Conservation (phyloP, 345 rosid genomes). For the Sapria himalayana region DNA sequence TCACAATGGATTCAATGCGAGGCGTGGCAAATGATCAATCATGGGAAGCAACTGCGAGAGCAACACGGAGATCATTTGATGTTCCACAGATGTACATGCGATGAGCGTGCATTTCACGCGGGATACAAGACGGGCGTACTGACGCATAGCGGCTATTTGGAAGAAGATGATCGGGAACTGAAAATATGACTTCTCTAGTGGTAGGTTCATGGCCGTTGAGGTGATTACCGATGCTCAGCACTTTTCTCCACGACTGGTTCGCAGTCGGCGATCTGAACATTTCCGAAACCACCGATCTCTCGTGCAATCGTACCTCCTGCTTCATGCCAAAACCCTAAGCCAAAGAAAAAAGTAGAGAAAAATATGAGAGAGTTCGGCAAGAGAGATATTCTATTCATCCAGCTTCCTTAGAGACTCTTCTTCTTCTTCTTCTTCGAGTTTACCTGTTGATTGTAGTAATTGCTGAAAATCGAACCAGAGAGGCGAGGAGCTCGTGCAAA, state of each 20-base stretch:
- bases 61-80: constrained; percentile 84
- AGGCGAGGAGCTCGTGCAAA: constrained; percentile 49
- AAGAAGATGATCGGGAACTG: constrained; percentile 30
- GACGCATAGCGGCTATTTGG: constrained; percentile 53
- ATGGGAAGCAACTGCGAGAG: constrained; percentile 63
- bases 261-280: constrained; percentile 59
- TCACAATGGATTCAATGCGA: too few relatives aligned
- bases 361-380: too few relatives aligned
- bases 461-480: constrained; percentile 53
- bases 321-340: constrained; percentile 42
- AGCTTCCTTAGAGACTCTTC: constrained; percentile 20
- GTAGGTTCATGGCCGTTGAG: constrained; percentile 89
- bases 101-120: constrained; percentile 57
- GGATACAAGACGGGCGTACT: constrained; percentile 11
- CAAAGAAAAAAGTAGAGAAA: constrained; percentile 10
- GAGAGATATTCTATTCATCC: too few relatives aligned
- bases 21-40: too few relatives aligned
- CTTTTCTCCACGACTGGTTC: constrained; percentile 93
- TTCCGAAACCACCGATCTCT: constrained; percentile 40
- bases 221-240: constrained; percentile 88
- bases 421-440: too few relatives aligned
- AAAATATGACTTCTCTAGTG: constrained; percentile 58
- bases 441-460: constrained; percentile 35
- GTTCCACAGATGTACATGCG: constrained; percentile 82
- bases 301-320: constrained; percentile 28